Base-by-base conservation (phyloP, 2,329 filamentous ascomycete species). In the Aspergillus fischeri region DNA sequence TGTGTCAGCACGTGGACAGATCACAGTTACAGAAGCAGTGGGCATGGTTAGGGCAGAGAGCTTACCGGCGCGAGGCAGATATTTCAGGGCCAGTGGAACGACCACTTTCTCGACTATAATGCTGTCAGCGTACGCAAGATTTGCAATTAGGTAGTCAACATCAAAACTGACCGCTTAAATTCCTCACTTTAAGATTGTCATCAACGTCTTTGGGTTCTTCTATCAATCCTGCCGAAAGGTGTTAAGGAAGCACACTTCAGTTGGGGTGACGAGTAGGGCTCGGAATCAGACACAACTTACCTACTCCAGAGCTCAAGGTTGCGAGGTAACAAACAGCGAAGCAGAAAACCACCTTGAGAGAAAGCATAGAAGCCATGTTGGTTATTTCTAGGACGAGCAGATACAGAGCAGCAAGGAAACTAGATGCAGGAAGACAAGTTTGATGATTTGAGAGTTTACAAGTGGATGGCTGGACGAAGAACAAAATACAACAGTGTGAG, bases 261-360 rank as follows among this genome's bases (percentile, higher is more conserved):
- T 11, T 24, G n/a, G 42, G n/a, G 4, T 24, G 42, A 44, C n/a
- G n/a, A 45, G 20, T 3, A 24, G 41, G n/a, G n/a, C 41, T 44
- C 41, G 21, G 17, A 21, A 21, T 21, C n/a, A 21, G 10, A 44
- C 4, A 45, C 8, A 11, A 60, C 65, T 66, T 63, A 70, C 69
- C 60, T 20, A 48, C 42, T 49, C 58, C 55, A 41, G 56, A 28
- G 28, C 57, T 56, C 9, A 63, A 54, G 54, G 54, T 47, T 35
- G 59, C 59, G 49, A 68, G 49, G n/a, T 64, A 51, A 60, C 65
- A 60, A 42, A 66, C 48, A 57, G 62, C 58, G 28, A 70, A 14
- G 17, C 65, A 55, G 25, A 70, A 42, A 17, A 64, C 29, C 20
- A 59, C 41, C 55, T 65, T 65, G 51, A 53, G 20, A 49, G 45